Base-by-base conservation (phyloP, 345 rosid genomes). In the Mercurialis annua region DNA sequence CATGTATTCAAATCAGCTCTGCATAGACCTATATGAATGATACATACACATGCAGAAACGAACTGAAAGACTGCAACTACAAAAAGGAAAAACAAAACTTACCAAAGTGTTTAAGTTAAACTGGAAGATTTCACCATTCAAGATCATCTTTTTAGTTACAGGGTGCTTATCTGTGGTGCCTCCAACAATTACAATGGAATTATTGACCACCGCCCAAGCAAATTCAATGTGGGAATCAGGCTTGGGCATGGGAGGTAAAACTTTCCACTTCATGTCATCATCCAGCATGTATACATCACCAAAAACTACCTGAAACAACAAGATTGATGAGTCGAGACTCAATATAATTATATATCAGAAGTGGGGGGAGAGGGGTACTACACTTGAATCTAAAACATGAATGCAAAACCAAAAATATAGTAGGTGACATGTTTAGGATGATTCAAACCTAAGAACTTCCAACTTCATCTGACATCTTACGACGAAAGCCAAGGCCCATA, bases 151-250 rank as follows among this genome's bases (percentile, higher is more conserved):
- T 76, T 94, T 94, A 46, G 97, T 94, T 64, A 75, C 62, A 33
- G 96, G 99, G 75, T 94, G 99, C 76, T 89, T 94, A 66, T 91
- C 97, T 38, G 96, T 91, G 30, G 99, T 87, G 80, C 99, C 99
- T 77, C 97, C 99, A 52, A 81, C 89, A 38, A 94, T 82, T 44
- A 94, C 80, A 26, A 89, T 81, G 40, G 99, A 91, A 77, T 87
- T 82, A 76, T 94, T 87, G 68, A 91, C 97, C n/a, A 89, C 62
- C 17, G 73, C 75, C 99, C 99, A 94, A 72, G 98, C 98, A 79
- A 91, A 94, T 65, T 94, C 97, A 33, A 94, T 89, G 73, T 94
- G 99, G 15, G 97, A 91, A 73, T 91, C 88, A 0, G 99, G 92
- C 73, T 93, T 93, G 50, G 90, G 96, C 95, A 93, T 84, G 0